phyloP scores from a whole-genome alignment of 768 basidiomycete genomes.

The Chalciporus piperatus region DNA sequence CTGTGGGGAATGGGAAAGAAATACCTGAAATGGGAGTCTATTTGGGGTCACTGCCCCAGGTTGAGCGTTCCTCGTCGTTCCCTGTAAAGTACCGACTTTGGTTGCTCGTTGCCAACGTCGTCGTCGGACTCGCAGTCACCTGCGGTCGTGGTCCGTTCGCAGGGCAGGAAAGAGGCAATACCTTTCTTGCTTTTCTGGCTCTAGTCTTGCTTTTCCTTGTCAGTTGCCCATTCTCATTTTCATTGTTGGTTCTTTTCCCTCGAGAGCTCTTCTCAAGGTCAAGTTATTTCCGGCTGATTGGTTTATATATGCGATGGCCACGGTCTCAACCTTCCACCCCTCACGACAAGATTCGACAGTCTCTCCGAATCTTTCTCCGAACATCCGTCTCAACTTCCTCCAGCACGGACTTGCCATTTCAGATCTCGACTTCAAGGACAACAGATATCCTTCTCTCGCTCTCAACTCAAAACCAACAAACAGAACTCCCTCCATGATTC shows the following conservation, averaged over 20 bases:
- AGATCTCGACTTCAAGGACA: constrained; percentile 63
- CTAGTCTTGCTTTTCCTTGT: constrained; percentile 1
- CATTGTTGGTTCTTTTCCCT: constrained; percentile 11
- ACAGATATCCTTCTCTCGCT: constrained; percentile 47
- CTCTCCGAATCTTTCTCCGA: constrained; percentile 29
- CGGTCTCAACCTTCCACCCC: constrained; percentile 52
- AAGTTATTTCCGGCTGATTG: constrained; percentile 22
- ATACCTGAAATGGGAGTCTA: neutral
- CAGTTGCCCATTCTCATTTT: constrained; percentile 1
- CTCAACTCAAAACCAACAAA: constrained; percentile 22
- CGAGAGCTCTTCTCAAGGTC: constrained; percentile 11
- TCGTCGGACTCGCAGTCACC: neutral
- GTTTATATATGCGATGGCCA: constrained; percentile 32
- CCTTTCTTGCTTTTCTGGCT: neutral
- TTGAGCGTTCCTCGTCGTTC: too few relatives aligned
- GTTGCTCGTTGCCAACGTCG: neutral
- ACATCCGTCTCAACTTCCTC: constrained; percentile 42
- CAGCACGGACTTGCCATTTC: constrained; percentile 51
- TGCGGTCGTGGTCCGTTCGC: neutral
- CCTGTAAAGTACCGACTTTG: too few relatives aligned
- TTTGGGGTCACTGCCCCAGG: neutral
- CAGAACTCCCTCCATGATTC: constrained; percentile 30
- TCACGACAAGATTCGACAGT: constrained; percentile 39
- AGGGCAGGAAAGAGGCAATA: neutral
- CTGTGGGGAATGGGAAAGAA: too few relatives aligned